Evolutionary conservation across 2,329 filamentous ascomycete genomes (phyloP).

Genomic region (Pestalotiopsis sp.): DNA sequence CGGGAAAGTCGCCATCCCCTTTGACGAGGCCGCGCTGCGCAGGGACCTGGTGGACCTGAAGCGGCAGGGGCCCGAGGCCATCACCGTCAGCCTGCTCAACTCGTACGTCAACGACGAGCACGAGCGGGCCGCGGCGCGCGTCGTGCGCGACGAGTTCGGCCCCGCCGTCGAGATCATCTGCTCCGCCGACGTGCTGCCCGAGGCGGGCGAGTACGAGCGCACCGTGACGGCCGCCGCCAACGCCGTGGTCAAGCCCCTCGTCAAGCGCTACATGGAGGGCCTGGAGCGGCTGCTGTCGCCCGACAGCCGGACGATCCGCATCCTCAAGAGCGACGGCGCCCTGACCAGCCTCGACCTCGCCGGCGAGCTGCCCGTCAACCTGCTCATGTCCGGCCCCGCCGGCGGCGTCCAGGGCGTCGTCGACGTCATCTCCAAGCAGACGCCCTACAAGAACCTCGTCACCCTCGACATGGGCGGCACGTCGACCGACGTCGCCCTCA

Average conservation of each 20-base stretch:
- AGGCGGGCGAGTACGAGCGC: constrained; percentile 51
- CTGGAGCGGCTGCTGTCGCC: constrained; percentile 38
- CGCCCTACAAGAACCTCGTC: constrained; percentile 49
- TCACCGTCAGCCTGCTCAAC: constrained; percentile 49
- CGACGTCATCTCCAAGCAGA: constrained; percentile 46
- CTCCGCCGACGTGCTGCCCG: constrained; percentile 46
- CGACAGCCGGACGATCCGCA: constrained; percentile 47
- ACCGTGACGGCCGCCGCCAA: constrained; percentile 51
- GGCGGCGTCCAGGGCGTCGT: constrained; percentile 51
- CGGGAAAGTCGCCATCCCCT: constrained; percentile 39
- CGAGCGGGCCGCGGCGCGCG: constrained; percentile 38
- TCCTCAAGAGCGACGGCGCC: constrained; percentile 52
- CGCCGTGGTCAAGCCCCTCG: constrained; percentile 48
- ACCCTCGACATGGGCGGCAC: constrained; percentile 53
- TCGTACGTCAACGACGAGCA: constrained; percentile 46
- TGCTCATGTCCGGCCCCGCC: constrained; percentile 52
- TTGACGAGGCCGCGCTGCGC: constrained; percentile 42
- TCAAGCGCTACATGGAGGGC: constrained; percentile 46
- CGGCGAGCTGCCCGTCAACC: constrained; percentile 47
- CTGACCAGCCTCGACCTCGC: constrained; percentile 46
- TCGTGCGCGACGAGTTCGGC: constrained; percentile 45
- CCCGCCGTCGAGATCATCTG: constrained; percentile 44
- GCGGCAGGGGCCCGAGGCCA: constrained; percentile 42
- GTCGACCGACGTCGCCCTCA: constrained; percentile 48
- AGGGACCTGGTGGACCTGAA: constrained; percentile 39